A percentile compares a stretch with the other conserved stretches of the same genome.
phyloP scores from a whole-genome alignment of 805 yeast genomes.

The Huiozyma naganishii region DNA sequence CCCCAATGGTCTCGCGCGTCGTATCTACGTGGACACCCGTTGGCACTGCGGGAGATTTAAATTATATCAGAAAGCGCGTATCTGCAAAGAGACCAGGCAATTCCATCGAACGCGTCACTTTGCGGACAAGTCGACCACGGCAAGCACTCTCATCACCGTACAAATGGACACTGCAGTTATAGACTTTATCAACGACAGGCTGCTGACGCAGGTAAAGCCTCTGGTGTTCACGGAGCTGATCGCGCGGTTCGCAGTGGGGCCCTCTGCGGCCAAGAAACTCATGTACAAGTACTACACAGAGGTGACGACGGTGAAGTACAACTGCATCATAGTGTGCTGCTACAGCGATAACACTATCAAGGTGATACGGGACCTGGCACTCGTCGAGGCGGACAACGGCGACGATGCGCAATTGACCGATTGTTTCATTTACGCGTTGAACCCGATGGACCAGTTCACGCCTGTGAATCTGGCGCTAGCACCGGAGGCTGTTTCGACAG shows the following conservation, averaged over 20 bases:
- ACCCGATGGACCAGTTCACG: constrained; percentile 21
- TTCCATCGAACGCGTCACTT: too few relatives aligned
- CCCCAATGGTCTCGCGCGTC: too few relatives aligned
- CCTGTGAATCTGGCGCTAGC: constrained; percentile 12
- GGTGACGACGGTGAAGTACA: constrained; percentile 16
- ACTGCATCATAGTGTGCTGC: constrained; percentile 20
- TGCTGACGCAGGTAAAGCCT: constrained; percentile 19
- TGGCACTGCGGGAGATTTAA: too few relatives aligned
- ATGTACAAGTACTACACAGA: constrained; percentile 22
- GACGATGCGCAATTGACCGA: constrained; percentile 14
- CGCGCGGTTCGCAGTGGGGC: constrained; percentile 15
- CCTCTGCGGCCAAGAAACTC: constrained; percentile 18
- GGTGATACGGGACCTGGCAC: constrained; percentile 13
- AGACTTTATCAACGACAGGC: constrained; percentile 14
- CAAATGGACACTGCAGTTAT: neutral
- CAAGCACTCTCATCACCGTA: too few relatives aligned
- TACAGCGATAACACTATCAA: constrained; percentile 12
- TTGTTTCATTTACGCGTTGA: constrained; percentile 27
- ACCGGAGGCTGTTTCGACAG: constrained; percentile 7
- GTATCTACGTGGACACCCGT: too few relatives aligned
- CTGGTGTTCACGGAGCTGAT: constrained; percentile 23
- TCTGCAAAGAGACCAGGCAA: too few relatives aligned
- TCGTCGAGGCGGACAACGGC: neutral
- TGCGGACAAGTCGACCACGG: too few relatives aligned
- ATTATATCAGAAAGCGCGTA: too few relatives aligned